These are phyloP conservation scores for Podaxis rugospora DNA, from an alignment of 768 basidiomycete genomes.

Conservation along the genomic window DNA sequence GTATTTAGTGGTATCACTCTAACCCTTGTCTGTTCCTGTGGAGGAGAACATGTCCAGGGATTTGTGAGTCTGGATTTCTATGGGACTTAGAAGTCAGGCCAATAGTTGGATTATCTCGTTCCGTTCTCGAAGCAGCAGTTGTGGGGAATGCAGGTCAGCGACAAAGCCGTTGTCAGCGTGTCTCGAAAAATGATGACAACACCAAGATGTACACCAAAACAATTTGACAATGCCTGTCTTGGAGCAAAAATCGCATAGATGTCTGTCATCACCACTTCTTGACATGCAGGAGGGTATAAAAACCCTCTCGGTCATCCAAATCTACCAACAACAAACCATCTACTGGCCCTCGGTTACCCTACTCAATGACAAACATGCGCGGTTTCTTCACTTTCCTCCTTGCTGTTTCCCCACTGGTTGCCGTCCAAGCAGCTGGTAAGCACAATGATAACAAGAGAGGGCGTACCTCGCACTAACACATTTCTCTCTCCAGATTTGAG, in stretches of 20 bases:
- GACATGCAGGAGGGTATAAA: neutral
- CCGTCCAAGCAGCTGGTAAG: neutral
- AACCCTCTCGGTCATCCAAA: neutral
- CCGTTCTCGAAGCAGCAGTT: too few relatives aligned
- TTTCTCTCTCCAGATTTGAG: neutral
- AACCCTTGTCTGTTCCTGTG: neutral
- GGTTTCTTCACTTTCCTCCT: neutral
- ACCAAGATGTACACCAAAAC: neutral
- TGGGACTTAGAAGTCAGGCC: too few relatives aligned
- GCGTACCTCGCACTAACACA: neutral
- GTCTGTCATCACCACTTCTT: neutral
- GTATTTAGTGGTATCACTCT: neutral
- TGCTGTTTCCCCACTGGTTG: neutral
- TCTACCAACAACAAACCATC: neutral
- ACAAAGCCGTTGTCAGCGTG: too few relatives aligned
- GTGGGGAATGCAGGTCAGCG: too few relatives aligned
- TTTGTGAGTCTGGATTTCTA: neutral
- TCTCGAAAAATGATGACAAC: neutral
- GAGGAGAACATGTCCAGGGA: neutral
- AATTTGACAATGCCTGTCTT: neutral
- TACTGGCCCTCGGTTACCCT: neutral
- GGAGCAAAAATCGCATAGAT: neutral
- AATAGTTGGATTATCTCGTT: too few relatives aligned
- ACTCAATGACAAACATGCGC: neutral
- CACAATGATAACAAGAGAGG: neutral